These are phyloP conservation scores for Aspergillus caelatus DNA, from an alignment of 2,329 filamentous ascomycete genomes.

Conservation along the genomic window DNA sequence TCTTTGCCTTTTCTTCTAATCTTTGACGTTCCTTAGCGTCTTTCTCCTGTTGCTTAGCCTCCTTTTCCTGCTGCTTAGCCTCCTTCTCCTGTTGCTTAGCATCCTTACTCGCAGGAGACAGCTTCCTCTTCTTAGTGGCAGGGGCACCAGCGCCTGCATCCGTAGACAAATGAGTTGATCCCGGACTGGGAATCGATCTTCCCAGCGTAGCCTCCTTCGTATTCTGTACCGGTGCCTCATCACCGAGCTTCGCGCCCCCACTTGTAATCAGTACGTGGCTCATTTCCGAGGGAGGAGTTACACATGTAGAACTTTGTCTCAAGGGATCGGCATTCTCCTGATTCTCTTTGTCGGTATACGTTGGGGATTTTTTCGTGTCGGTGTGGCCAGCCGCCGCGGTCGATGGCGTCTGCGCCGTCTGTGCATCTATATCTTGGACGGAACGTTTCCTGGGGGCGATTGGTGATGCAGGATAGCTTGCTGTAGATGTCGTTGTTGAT, in stretches of 20 bases:
- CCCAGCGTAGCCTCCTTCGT: neutral
- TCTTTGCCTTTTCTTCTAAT: conserved; percentile 31
- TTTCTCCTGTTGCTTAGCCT: conserved; percentile 27
- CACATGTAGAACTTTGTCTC: neutral
- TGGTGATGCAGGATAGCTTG: conserved; percentile 13
- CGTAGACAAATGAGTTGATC: neutral
- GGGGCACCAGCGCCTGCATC: conserved; percentile 10
- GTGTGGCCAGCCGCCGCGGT: too few species aligned
- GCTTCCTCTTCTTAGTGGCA: conserved; percentile 35
- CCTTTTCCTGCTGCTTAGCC: conserved; percentile 29
- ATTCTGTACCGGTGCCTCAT: neutral
- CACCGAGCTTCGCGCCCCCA: neutral
- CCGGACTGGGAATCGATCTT: neutral
- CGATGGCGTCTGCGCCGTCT: neutral
- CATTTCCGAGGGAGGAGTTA: neutral
- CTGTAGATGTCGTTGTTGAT: neutral
- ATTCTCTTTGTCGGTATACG: conserved; percentile 16
- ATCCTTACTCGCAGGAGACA: conserved; percentile 33
- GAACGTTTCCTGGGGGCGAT: conserved; percentile 30
- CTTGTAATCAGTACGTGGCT: neutral
- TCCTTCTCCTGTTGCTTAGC: conserved; percentile 27
- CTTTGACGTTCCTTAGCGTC: conserved; percentile 24
- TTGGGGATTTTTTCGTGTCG: conserved; percentile 6
- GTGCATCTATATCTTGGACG: conserved; percentile 30
- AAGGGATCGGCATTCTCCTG: conserved; percentile 26